phyloP scores from a whole-genome alignment of 2,329 filamentous ascomycete genomes.

The Berkeleyomyces basicola region DNA sequence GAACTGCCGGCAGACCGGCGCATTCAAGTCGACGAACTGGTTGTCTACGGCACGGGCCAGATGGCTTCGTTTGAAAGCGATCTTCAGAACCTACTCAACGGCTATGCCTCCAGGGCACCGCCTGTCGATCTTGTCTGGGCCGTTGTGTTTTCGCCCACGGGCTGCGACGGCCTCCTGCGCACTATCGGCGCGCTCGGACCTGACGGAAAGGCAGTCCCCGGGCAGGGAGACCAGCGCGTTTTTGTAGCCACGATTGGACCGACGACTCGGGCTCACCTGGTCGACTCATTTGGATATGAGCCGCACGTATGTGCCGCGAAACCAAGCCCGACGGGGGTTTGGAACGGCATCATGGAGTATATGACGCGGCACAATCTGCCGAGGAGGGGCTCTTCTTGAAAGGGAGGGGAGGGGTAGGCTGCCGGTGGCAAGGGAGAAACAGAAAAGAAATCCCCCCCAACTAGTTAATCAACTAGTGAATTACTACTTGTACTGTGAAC shows the following conservation, averaged over 20 bases:
- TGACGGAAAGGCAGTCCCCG: conserved; percentile 12
- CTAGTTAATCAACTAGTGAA: too few species aligned
- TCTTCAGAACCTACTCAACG: conserved; percentile 37
- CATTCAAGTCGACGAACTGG: conserved; percentile 58
- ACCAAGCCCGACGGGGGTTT: conserved; percentile 68
- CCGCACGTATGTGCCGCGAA: conserved; percentile 67
- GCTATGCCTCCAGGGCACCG: conserved; percentile 46
- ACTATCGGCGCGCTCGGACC: conserved; percentile 35
- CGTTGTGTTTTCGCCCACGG: conserved; percentile 42
- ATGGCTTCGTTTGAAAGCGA: conserved; percentile 60
- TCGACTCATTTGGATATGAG: conserved; percentile 44
- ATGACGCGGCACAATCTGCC: neutral
- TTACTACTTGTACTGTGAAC: too few species aligned
- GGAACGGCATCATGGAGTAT: conserved; percentile 42
- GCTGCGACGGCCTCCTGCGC: conserved; percentile 45
- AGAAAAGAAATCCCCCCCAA: too few species aligned
- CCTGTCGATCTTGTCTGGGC: conserved; percentile 35
- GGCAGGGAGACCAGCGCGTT: conserved; percentile 23
- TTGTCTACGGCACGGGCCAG: conserved; percentile 75
- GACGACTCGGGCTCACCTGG: conserved; percentile 66
- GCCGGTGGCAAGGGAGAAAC: neutral
- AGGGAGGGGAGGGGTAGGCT: too few species aligned
- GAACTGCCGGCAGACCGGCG: conserved; percentile 30
- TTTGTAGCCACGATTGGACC: conserved; percentile 81
- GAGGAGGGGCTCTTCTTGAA: conserved; percentile 10